These are phyloP conservation scores for Candida taoyuanica DNA, from an alignment of 805 yeast genomes.

Conservation along the genomic window DNA sequence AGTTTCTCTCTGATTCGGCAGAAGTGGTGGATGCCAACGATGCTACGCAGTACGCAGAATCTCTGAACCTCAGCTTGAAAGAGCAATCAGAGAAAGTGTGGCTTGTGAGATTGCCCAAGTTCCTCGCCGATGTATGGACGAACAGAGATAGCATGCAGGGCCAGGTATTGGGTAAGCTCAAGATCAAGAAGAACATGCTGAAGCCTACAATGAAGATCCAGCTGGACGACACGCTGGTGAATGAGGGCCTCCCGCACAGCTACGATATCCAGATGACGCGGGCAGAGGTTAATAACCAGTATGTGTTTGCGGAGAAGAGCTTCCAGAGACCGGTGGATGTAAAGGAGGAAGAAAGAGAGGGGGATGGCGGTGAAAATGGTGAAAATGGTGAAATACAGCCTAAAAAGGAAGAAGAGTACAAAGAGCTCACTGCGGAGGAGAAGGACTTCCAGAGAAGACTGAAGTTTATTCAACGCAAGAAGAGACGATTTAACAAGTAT, in stretches of 20 bases:
- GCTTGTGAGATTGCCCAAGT: slow-evolving; percentile 88
- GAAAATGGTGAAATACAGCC: slow-evolving; percentile 1
- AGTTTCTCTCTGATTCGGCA: slow-evolving; percentile 37
- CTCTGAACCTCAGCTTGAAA: slow-evolving; percentile 65
- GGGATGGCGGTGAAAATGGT: neutral
- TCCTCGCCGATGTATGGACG: slow-evolving; percentile 78
- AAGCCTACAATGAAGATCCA: slow-evolving; percentile 47
- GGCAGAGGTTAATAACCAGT: slow-evolving; percentile 78
- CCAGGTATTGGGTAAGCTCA: slow-evolving; percentile 73
- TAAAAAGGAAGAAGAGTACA: neutral
- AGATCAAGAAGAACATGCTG: slow-evolving; percentile 31
- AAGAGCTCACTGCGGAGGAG: slow-evolving; percentile 10
- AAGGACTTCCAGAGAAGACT: slow-evolving; percentile 14
- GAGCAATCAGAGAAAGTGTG: slow-evolving; percentile 72
- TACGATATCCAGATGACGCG: slow-evolving; percentile 78
- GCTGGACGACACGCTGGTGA: slow-evolving; percentile 45
- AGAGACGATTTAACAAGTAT: slow-evolving; percentile 34
- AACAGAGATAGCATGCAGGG: slow-evolving; percentile 60
- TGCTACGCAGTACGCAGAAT: slow-evolving; percentile 51
- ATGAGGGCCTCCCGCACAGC: slow-evolving; percentile 67
- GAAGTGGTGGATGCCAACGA: slow-evolving; percentile 43
- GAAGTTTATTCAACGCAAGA: slow-evolving; percentile 24
- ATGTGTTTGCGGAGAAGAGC: slow-evolving; percentile 83
- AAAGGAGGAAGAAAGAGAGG: slow-evolving; percentile 5
- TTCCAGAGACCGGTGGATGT: slow-evolving; percentile 20